A percentile compares a stretch with the other conserved stretches of the same genome.
phyloP scores from a whole-genome alignment of 2,329 filamentous ascomycete species.

The Paraphaeosphaeria minitans region DNA sequence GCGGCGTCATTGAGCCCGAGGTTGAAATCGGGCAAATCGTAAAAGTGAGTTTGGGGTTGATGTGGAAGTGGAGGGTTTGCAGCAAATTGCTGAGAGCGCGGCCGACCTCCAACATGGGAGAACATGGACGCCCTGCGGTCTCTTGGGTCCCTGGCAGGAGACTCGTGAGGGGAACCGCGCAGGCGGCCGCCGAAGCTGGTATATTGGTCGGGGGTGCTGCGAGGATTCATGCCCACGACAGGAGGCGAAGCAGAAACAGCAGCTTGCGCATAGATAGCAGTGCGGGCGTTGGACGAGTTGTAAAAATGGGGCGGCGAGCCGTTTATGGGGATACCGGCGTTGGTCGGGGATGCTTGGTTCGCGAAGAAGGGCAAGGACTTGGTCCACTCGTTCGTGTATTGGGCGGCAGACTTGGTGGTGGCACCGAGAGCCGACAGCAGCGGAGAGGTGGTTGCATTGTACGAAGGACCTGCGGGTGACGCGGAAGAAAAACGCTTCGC shows the following conservation, averaged over 20 bases:
- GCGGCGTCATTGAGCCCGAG: slow-evolving; percentile 55
- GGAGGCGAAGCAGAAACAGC: slow-evolving; percentile 49
- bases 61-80: slow-evolving; percentile 72
- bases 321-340: slow-evolving; percentile 51
- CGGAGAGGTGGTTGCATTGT: slow-evolving; percentile 47
- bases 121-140: slow-evolving; percentile 59
- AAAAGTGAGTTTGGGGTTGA: slow-evolving; percentile 77
- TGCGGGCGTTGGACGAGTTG: slow-evolving; percentile 39
- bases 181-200: slow-evolving; percentile 49
- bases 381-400: slow-evolving; percentile 54
- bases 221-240: slow-evolving; percentile 34
- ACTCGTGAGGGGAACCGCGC: slow-evolving; percentile 39
- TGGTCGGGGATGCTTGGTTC: slow-evolving; percentile 47
- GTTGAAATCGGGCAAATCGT: slow-evolving; percentile 75
- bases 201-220: slow-evolving; percentile 56
- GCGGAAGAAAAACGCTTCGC: slow-evolving; percentile 42
- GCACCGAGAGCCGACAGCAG: slow-evolving; percentile 47
- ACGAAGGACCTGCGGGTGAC: slow-evolving; percentile 36
- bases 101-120: slow-evolving; percentile 51
- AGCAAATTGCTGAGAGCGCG: slow-evolving; percentile 53
- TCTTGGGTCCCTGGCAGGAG: slow-evolving; percentile 43
- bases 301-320: slow-evolving; percentile 51
- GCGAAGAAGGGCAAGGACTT: slow-evolving; percentile 51
- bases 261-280: slow-evolving; percentile 43
- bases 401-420: slow-evolving; percentile 44